Base-by-base conservation (phyloP, 202 grass and related monocot genomes). In the Schoenoplectus triqueter region DNA sequence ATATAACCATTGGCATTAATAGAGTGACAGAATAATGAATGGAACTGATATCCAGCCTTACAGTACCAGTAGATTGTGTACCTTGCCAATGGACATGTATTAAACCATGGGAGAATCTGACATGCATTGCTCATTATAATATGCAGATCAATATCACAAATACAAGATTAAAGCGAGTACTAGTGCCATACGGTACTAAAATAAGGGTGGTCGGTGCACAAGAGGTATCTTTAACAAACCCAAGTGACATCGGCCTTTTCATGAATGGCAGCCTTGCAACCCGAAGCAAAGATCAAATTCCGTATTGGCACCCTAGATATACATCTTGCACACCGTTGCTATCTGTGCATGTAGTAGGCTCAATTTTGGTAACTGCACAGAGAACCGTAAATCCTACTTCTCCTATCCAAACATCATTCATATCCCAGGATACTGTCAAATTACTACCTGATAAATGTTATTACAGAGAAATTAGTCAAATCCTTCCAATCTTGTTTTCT, bases 241-340 rank as follows among this genome's bases (percentile, higher is more conserved):
- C 96, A 86, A 89, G 89, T 87, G 91, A 90, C 84, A 99, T 99
- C 85, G 96, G 93, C 51, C 90, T 99, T 76, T 87, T 86, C 55
- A 59, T 86, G 86, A 94, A 99, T 77, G 96, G 96, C 85, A 99
- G 87, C 82, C 89, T 96, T 46, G 42, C 91, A 41, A 10, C 86
- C 71, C 82, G 68, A 49, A 79, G 67, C 10, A 81, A 86, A 50
- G 62, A 84, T 78, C 78, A 84, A 80, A 86, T 75, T n/a, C 84
- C 42, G 64, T 87, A 92, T 85, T 88, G 85, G 87, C 79, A 87
- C 51, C 81, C 83, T 14, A 89, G 90, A 54, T 88, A 89, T 80
- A 41, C 87, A 55, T 91, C 91, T 10, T 96, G 96, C 86, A 61
- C 87, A 4, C 93, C 90, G 11, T 76, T 92, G 65, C 90, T 94